phyloP scores from a whole-genome alignment of 2,329 filamentous ascomycete species.

The Cercospora citrullina region DNA sequence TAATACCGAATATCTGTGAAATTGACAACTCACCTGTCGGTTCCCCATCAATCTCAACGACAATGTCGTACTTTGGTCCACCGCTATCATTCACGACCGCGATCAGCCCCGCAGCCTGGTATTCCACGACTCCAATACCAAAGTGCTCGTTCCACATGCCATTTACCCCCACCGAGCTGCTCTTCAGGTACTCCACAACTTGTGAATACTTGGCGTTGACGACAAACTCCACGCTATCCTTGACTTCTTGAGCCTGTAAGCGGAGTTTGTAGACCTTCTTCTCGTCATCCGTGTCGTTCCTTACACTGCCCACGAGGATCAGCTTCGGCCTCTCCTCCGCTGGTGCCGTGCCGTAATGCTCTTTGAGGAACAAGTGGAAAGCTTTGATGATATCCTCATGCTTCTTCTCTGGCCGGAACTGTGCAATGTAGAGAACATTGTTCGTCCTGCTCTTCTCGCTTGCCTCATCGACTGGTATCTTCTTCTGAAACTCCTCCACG shows the following conservation, averaged over 20 bases:
- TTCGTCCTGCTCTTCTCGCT: constrained; percentile 71
- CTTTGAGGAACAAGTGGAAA: constrained; percentile 73
- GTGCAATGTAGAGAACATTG: constrained; percentile 86
- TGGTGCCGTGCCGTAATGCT: constrained; percentile 47
- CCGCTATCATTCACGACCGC: constrained; percentile 91
- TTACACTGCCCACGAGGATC: constrained; percentile 87
- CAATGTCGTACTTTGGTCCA: constrained; percentile 91
- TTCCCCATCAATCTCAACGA: constrained; percentile 73
- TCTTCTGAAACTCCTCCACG: constrained; percentile 76
- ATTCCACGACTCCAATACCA: constrained; percentile 96
- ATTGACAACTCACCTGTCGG: constrained; percentile 63
- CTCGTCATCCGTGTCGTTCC: constrained; percentile 70
- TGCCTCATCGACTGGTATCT: constrained; percentile 67
- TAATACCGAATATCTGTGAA: neutral
- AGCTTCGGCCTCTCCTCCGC: constrained; percentile 57
- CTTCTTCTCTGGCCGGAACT: constrained; percentile 97
- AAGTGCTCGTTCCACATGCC: constrained; percentile 99
- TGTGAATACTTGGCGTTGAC: constrained; percentile 87
- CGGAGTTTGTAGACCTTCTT: constrained; percentile 86
- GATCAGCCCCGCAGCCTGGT: constrained; percentile 91
- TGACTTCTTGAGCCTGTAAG: constrained; percentile 79
- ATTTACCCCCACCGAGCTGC: constrained; percentile 83
- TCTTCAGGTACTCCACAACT: constrained; percentile 75
- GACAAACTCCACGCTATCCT: constrained; percentile 81
- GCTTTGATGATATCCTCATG: constrained; percentile 82